A percentile compares a stretch with the other conserved stretches of the same genome.
phyloP scores from a whole-genome alignment of 495 filamentous ascomycete genomes.

The Rusavskia elegans region DNA sequence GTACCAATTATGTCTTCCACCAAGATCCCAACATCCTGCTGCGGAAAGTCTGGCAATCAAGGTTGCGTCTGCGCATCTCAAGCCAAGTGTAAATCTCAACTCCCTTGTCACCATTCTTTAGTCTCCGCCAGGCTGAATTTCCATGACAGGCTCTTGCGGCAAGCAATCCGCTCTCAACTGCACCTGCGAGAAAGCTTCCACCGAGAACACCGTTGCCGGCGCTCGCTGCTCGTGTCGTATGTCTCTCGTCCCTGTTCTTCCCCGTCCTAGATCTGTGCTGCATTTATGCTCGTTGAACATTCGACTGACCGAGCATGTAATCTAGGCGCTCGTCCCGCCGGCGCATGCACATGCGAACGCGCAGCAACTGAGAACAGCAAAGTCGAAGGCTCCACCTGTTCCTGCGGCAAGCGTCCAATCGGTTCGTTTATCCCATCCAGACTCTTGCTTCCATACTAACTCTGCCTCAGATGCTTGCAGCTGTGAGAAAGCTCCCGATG shows the following conservation, averaged over 20 bases:
- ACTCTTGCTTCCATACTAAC: neutral
- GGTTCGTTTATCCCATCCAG: conserved; percentile 30
- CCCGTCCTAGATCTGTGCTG: conserved; percentile 2
- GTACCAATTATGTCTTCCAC: neutral
- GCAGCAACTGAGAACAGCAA: conserved; percentile 53
- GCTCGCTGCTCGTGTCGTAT: conserved; percentile 72
- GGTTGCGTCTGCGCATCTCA: conserved; percentile 47
- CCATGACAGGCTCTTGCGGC: conserved; percentile 53
- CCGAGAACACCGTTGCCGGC: conserved; percentile 60
- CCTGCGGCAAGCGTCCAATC: conserved; percentile 59
- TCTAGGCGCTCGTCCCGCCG: conserved; percentile 51
- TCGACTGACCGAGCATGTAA: neutral
- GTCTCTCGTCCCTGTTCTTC: conserved; percentile 12
- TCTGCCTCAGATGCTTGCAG: conserved; percentile 51
- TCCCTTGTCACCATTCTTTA: neutral
- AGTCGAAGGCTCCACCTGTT: conserved; percentile 43
- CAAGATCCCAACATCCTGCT: conserved; percentile 44
- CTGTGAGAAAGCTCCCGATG: conserved; percentile 56
- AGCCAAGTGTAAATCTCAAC: conserved; percentile 21
- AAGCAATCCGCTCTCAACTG: conserved; percentile 73
- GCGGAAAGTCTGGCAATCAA: conserved; percentile 33
- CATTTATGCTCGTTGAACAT: neutral
- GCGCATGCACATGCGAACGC: conserved; percentile 70
- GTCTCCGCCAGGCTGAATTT: neutral
- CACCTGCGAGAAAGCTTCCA: conserved; percentile 58